These are phyloP conservation scores for Penicillium sp. DNA, from an alignment of 2,329 filamentous ascomycete genomes.

Conservation along the genomic window DNA sequence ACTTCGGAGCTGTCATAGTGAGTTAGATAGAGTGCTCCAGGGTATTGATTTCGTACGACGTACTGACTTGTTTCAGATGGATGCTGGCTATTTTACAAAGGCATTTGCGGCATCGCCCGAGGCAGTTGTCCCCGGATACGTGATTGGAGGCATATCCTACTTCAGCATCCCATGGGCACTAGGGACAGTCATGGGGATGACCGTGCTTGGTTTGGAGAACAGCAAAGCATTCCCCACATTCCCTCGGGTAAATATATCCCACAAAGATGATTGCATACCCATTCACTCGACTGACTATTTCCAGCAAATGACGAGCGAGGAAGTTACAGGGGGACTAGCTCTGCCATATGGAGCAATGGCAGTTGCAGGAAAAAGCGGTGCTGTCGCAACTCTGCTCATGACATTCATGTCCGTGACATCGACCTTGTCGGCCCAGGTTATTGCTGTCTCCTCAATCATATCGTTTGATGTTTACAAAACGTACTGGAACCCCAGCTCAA, in stretches of 20 bases:
- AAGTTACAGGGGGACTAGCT: slow-evolving; percentile 22
- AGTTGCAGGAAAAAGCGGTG: slow-evolving; percentile 29
- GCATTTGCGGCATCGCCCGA: slow-evolving; percentile 28
- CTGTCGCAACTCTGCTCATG: slow-evolving; percentile 32
- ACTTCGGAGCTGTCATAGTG: not conserved
- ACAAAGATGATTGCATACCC: not conserved
- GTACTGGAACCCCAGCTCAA: slow-evolving; percentile 30
- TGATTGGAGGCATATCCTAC: slow-evolving; percentile 25
- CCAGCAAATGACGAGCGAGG: slow-evolving; percentile 20
- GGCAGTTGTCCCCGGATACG: slow-evolving; percentile 22
- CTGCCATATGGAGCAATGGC: slow-evolving; percentile 33
- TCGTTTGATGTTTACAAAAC: slow-evolving; percentile 34
- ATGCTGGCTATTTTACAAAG: slow-evolving; percentile 24
- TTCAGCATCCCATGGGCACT: slow-evolving; percentile 29
- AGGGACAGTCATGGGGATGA: slow-evolving; percentile 29
- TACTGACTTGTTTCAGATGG: not conserved
- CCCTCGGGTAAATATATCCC: not conserved
- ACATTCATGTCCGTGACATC: slow-evolving; percentile 47
- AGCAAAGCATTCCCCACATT: not conserved
- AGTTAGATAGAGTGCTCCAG: not conserved
- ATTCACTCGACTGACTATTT: slow-evolving; percentile 4
- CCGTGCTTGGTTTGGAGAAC: slow-evolving; percentile 24
- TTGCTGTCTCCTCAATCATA: slow-evolving; percentile 10
- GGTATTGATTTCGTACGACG: not conserved
- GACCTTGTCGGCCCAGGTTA: slow-evolving; percentile 28